These are phyloP conservation scores for Alternaria brassicae DNA, from an alignment of 2,329 filamentous ascomycete genomes.

Conservation along the genomic window DNA sequence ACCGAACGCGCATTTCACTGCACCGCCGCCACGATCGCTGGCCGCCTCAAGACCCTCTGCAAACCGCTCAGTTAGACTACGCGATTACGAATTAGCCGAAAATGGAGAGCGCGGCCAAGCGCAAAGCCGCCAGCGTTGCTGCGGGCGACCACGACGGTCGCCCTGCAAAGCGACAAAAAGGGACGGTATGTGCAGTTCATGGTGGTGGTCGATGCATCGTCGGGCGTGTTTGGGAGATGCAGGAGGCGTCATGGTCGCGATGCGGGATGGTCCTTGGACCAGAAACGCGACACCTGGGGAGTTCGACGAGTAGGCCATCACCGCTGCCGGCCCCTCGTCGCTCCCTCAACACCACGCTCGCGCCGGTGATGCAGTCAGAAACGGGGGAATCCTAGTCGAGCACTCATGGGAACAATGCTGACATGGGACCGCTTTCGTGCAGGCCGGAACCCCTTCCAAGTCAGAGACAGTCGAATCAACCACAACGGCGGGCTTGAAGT, in stretches of 20 bases:
- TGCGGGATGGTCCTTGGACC: constrained; percentile 40
- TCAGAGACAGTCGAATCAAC: constrained; percentile 72
- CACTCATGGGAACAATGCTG: constrained; percentile 24
- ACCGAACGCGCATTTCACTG: constrained; percentile 43
- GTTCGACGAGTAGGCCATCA: constrained; percentile 43
- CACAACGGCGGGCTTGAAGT: constrained; percentile 72
- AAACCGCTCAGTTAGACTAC: constrained; percentile 32
- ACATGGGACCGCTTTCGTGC: constrained; percentile 32
- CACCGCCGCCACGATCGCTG: constrained; percentile 38
- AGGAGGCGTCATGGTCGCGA: constrained; percentile 31
- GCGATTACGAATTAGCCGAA: constrained; percentile 39
- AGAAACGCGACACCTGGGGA: constrained; percentile 44
- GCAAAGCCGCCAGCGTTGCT: constrained; percentile 60
- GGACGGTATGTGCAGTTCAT: constrained; percentile 61
- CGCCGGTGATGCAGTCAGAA: constrained; percentile 32
- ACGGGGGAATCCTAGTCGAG: not conserved
- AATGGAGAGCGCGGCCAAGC: constrained; percentile 61
- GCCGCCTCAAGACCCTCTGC: constrained; percentile 16
- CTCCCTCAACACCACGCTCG: constrained; percentile 38
- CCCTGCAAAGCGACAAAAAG: constrained; percentile 65
- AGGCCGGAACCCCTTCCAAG: constrained; percentile 38
- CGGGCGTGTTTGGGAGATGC: constrained; percentile 31
- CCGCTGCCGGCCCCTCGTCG: constrained; percentile 36
- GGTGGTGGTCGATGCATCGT: constrained; percentile 29
- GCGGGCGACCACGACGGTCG: constrained; percentile 61